Percentiles rank a stretch among this genome's conserved stretches.
These are phyloP conservation scores for Theileria annulata DNA, from an alignment of 169 alveolate genomes.

Conservation along the genomic window DNA sequence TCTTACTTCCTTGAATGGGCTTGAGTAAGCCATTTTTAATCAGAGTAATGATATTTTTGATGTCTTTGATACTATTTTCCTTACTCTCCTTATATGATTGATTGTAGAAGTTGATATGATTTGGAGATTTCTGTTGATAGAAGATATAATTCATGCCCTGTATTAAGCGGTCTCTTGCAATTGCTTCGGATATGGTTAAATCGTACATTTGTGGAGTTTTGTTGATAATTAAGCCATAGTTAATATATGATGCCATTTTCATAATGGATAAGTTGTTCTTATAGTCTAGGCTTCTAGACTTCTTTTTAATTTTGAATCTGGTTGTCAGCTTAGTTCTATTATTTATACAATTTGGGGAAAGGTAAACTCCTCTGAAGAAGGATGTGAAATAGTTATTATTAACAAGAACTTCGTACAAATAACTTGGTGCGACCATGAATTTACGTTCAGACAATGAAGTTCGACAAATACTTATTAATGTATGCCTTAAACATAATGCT, in stretches of 20 bases:
- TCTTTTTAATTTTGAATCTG: conserved; percentile 29
- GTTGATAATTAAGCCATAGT: conserved; percentile 49
- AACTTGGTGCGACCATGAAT: conserved; percentile 56
- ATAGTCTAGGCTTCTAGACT: conserved; percentile 16
- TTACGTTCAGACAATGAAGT: conserved; percentile 53
- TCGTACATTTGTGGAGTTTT: conserved; percentile 42
- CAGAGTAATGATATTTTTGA: conserved; percentile 33
- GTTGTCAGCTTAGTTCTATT: conserved; percentile 21
- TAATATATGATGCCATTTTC: conserved; percentile 46
- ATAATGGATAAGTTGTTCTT: conserved; percentile 29
- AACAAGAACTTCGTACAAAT: conserved; percentile 52
- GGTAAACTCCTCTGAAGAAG: conserved; percentile 56
- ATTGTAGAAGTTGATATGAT: conserved; percentile 9
- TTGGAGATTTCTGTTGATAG: not conserved
- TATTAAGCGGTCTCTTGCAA: conserved; percentile 62
- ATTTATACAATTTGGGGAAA: conserved; percentile 45
- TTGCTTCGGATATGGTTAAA: conserved; percentile 37
- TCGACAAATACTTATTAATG: conserved; percentile 36
- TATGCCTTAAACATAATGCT: conserved; percentile 61
- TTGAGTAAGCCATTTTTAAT: conserved; percentile 54
- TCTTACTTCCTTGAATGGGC: conserved; percentile 69
- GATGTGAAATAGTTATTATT: conserved; percentile 25
- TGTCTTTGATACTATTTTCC: conserved; percentile 46
- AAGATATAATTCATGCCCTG: conserved; percentile 64
- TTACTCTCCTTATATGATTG: conserved; percentile 30